Conservation (phyloP, 148 eudicot species). For the Rhododendron simsii region DNA sequence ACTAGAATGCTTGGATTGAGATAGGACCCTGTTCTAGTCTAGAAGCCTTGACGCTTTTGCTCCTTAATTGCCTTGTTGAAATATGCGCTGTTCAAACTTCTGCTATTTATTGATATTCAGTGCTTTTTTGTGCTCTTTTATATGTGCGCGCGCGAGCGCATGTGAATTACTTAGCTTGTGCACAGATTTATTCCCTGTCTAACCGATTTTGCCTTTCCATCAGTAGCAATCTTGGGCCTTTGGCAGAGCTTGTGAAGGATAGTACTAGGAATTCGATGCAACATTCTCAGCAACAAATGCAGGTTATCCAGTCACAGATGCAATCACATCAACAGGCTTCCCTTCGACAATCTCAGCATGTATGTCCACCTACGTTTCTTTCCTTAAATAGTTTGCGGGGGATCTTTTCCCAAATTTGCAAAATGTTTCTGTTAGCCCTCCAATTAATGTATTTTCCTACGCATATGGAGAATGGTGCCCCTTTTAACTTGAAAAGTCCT, state of each 20-base stretch:
- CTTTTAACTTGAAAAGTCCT: background rate
- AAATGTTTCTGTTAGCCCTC: background rate
- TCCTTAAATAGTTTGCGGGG: background rate
- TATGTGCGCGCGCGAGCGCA: background rate
- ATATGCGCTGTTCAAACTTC: background rate
- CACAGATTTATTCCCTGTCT: slow-evolving; percentile 7
- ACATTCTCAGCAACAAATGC: slow-evolving; percentile 57
- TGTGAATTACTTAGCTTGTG: background rate
- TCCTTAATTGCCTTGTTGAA: background rate
- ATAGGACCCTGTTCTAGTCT: background rate
- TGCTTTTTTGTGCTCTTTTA: background rate
- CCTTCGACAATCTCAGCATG: slow-evolving; percentile 78
- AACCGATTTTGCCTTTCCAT: slow-evolving; percentile 13
- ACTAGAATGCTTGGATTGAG: background rate
- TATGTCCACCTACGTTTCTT: slow-evolving; percentile 16
- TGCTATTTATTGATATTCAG: background rate
- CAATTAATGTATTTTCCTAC: background rate
- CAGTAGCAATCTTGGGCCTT: slow-evolving; percentile 62
- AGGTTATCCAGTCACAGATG: slow-evolving; percentile 59
- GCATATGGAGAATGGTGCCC: background rate
- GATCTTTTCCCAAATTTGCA: background rate
- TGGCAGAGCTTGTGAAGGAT: slow-evolving; percentile 73
- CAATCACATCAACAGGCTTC: slow-evolving; percentile 53
- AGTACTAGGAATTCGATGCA: slow-evolving; percentile 47
- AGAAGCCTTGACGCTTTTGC: background rate